These are phyloP conservation scores for Brassica balearica DNA, from an alignment of 441 rosid species.

Conservation along the genomic window DNA sequence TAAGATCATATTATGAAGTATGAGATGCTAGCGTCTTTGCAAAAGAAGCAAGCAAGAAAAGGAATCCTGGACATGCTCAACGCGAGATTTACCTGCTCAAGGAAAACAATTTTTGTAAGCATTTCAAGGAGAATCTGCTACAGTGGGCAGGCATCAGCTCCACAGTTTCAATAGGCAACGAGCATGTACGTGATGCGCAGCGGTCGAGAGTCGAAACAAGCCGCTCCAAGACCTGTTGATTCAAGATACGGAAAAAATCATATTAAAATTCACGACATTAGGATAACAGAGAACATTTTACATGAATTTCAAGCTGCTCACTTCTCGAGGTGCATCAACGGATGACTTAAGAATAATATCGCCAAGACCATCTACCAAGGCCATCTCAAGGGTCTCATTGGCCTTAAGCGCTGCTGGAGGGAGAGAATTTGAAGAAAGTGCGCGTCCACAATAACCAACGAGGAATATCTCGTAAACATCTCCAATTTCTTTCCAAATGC, in stretches of 20 bases:
- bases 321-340: slow-evolving; percentile 85
- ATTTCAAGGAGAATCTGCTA: slow-evolving; percentile 89
- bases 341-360: slow-evolving; percentile 80
- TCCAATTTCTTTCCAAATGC: slow-evolving; percentile 96
- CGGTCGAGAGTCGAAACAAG: slow-evolving; percentile 89
- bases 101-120: slow-evolving; percentile 86
- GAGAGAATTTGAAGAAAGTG: slow-evolving; percentile 82
- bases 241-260: slow-evolving; percentile 2
- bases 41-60: slow-evolving; percentile 22
- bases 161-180: slow-evolving; percentile 93
- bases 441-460: slow-evolving; percentile 95
- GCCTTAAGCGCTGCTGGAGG: slow-evolving; percentile 60
- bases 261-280: neutral
- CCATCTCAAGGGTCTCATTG: slow-evolving; percentile 93
- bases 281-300: slow-evolving; percentile 20
- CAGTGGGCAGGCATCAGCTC: slow-evolving; percentile 96
- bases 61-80: slow-evolving; percentile 25
- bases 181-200: slow-evolving; percentile 99
- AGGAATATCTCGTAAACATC: slow-evolving; percentile 97
- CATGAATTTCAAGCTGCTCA: slow-evolving; percentile 49
- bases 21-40: slow-evolving; percentile 8
- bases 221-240: slow-evolving; percentile 77
- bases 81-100: slow-evolving; percentile 71
- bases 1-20: slow-evolving; percentile 11
- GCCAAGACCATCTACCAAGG: slow-evolving; percentile 74